phyloP scores from a whole-genome alignment of 169 alveolate genomes.

The Cryptosporidium andersoni region DNA sequence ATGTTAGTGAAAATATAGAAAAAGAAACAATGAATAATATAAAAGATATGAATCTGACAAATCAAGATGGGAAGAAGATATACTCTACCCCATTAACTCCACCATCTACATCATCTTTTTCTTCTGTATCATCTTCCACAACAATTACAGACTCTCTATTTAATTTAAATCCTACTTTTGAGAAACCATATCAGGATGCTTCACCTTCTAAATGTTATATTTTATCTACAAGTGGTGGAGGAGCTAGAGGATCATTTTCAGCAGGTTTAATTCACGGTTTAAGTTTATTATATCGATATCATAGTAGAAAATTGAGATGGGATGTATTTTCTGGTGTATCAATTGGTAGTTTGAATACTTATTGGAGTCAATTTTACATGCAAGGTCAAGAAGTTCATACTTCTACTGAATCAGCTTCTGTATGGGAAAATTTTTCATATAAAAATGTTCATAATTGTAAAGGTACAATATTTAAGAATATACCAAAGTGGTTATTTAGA shows the following conservation, averaged over 20 bases:
- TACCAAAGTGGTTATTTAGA: slow-evolving; percentile 1
- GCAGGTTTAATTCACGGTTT: slow-evolving; percentile 36
- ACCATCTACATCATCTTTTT: no score
- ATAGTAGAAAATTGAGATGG: slow-evolving; percentile 60
- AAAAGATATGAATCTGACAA: neutral
- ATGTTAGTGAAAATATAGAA: neutral
- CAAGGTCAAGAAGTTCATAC: slow-evolving; percentile 20
- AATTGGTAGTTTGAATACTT: slow-evolving; percentile 40
- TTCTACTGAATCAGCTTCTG: slow-evolving; percentile 45
- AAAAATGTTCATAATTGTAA: slow-evolving; percentile 60
- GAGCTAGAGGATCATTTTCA: slow-evolving; percentile 63
- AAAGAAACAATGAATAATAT: neutral
- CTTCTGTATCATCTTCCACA: no score
- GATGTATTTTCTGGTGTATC: slow-evolving; percentile 58
- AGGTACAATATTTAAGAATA: neutral
- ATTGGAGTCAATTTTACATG: slow-evolving; percentile 51
- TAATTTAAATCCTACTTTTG: slow-evolving; percentile 21
- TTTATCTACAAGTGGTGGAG: slow-evolving; percentile 47
- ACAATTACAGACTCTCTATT: slow-evolving; percentile 9
- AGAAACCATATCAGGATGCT: slow-evolving; percentile 29
- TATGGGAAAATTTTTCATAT: slow-evolving; percentile 26
- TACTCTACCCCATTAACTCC: neutral
- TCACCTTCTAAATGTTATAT: slow-evolving; percentile 56
- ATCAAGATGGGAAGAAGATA: neutral
- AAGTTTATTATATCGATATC: slow-evolving; percentile 27